Base-by-base conservation (phyloP, 495 filamentous ascomycete species). In the Hypomontagnella monticulosa region DNA sequence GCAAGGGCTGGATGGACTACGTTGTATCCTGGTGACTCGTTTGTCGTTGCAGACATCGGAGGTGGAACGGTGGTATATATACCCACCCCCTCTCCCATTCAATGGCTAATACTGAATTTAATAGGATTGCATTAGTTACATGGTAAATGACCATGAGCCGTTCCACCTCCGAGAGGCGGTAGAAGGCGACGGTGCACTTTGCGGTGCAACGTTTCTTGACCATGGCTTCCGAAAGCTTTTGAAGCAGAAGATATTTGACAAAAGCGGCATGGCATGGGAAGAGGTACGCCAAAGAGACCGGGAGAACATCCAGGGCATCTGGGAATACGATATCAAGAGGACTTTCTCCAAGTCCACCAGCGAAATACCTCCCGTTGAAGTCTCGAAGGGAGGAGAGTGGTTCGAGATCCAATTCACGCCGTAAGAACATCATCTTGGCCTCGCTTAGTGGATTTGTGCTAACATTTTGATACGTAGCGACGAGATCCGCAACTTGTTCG, bases 311-410 rank as follows among this genome's bases (percentile, higher is more conserved):
- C 20, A 32, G 2, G 1, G 0, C 2, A 15, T n/a, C 11, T 49
- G 46, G 46, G 46, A 33, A 9, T 14, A 34, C n/a, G 10, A 4
- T n/a, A 49, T 49, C 46, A 49, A 49, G 27, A 49, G n/a, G 16
- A 3, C 2, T 33, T 49, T 49, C 23, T 10, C 10, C 12, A 43
- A 19, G 4, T 8, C 15, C 3, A 16, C 40, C 7, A 15, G 2
- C 3, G 6, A 18, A 3, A 43, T 15, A 14, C 12, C 12, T 16
- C 18, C 11, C 6, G 16, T 43, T 14, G 12, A 43, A 2, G 6
- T 43, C 18, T 3, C 6, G 23, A 27, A 27, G 6, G 23, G 23
- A 6, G 23, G 23, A 2, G 23, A 6, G 23, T 3, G 2, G 23
- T 2, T 27, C 6, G 23, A 27, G 23, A 27, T 27, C 6, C 3